Evolutionary conservation across 768 basidiomycete species (phyloP).

Genomic region (Trametes cubensis): DNA sequence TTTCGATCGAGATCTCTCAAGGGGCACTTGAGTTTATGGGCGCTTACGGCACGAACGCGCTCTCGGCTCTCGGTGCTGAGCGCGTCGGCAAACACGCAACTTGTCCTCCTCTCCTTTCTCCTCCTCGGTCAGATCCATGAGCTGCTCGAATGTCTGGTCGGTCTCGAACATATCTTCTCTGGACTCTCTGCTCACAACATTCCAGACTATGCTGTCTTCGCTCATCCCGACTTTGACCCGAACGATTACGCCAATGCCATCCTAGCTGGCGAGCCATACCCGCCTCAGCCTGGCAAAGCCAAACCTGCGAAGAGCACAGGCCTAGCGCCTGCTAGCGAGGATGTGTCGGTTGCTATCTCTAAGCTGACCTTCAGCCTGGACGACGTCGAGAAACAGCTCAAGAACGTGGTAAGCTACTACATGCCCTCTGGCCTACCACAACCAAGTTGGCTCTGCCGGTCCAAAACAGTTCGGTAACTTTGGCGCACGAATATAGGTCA

Average conservation of each 20-base stretch:
- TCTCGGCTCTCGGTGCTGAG: neutral
- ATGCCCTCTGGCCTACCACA: neutral
- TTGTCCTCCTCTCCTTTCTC: constrained; percentile 11
- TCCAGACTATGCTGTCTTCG: constrained; percentile 62
- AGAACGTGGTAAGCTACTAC: constrained; percentile 62
- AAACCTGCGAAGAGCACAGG: constrained; percentile 39
- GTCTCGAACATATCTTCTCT: neutral
- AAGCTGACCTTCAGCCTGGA: constrained; percentile 88
- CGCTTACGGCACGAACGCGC: constrained; percentile 10
- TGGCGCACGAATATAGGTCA: constrained; percentile 53
- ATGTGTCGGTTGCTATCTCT: constrained; percentile 86
- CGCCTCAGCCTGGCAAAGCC: constrained; percentile 44
- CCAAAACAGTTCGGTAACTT: neutral
- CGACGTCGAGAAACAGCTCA: constrained; percentile 90
- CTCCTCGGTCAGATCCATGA: constrained; percentile 6
- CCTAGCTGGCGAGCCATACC: constrained; percentile 80
- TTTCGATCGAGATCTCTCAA: constrained; percentile 15
- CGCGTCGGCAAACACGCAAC: neutral
- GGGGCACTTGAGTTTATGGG: neutral
- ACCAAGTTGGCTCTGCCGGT: neutral
- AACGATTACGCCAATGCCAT: constrained; percentile 92
- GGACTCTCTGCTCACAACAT: constrained; percentile 7
- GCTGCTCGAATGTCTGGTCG: constrained; percentile 28
- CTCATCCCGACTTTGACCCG: constrained; percentile 75
- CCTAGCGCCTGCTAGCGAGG: constrained; percentile 72